A percentile compares a stretch with the other conserved stretches of the same genome.
Evolutionary conservation across 148 eudicot genomes (phyloP).

Genomic region (Selenicereus undatus): DNA sequence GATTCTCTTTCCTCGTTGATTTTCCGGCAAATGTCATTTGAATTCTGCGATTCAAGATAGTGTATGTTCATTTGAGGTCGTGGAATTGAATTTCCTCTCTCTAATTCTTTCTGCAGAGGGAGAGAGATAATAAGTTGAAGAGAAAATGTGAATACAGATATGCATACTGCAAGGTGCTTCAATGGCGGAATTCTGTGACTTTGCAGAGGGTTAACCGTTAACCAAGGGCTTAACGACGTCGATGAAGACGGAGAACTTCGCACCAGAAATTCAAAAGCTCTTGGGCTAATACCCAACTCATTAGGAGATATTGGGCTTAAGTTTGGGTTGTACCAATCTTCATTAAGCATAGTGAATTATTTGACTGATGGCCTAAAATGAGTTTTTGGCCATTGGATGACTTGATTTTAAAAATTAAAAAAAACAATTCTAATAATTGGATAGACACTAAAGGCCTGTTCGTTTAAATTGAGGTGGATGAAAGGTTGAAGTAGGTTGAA

Average conservation of each 20-base stretch:
- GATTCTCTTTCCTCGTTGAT: neutral
- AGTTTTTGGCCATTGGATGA: too few species aligned
- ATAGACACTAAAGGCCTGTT: too few species aligned
- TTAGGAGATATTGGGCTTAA: neutral
- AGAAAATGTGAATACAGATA: neutral
- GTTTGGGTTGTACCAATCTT: too few species aligned
- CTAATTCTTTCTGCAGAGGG: neutral
- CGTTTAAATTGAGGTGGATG: too few species aligned
- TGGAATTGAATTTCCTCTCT: neutral
- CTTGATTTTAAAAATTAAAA: too few species aligned
- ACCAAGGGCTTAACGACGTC: neutral
- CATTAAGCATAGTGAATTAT: too few species aligned
- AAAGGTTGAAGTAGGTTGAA: too few species aligned
- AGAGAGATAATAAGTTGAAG: too few species aligned
- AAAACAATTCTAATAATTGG: too few species aligned
- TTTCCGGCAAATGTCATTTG: neutral
- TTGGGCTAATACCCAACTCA: neutral
- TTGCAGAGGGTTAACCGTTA: neutral
- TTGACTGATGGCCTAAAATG: too few species aligned
- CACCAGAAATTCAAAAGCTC: neutral
- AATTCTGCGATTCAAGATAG: neutral
- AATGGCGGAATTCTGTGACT: constrained; percentile 1
- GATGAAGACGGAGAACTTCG: neutral
- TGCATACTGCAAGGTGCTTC: constrained; percentile 30
- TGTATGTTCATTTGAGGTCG: neutral